Evolutionary conservation across 2,329 filamentous ascomycete species (phyloP), one percentile per base, ranked within the genome.

Genomic region (Ceratocystis variospora): DNA sequence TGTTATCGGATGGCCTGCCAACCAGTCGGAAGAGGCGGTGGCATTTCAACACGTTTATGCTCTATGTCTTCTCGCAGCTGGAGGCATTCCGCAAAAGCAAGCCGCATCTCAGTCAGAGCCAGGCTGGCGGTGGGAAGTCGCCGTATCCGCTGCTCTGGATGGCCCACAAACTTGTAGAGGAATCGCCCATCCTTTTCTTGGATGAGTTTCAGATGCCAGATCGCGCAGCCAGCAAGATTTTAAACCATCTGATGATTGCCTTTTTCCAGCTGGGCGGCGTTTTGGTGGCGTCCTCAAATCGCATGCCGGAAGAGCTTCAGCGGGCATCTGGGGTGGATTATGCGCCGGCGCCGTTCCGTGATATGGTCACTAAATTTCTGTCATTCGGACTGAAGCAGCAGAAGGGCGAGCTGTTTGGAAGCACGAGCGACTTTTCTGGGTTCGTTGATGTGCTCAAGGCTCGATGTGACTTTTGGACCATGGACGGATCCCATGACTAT

Each of bases 41-140:
- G 85, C 89, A 93, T 72, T 94, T 91, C 75, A 90, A 90, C 73
- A 90, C 87, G 0, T 94, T 94, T 71, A 94, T 94, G 87, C 78
- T 93, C 7, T 86, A 92, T 70, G 85, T 84, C 0, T 80, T 92
- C 61, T 86, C 88, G 0, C 85, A 86, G 63, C 78, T 94, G 0
- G 89, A 93, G 71, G 77, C 80, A 12, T 80, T 88, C 57, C 79
- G 89, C 71, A 73, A 3, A 71, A 72, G 1, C 69, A 70, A 15
- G 33, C 64, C 2, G 6, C 66, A 6, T 64, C 45, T 70, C 15
- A 15, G 19, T 2, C n/a, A 19, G 4, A 69, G 64, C 70, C 68
- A 22, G 3, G 62, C 65, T n/a, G 70, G 69, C 22, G 69, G 74
- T 4, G 74, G 70, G 70, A 83, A 90, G 67, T 37, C 37, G 65